phyloP scores from a whole-genome alignment of 768 basidiomycete species.

The Rossbeevera mucosa region DNA sequence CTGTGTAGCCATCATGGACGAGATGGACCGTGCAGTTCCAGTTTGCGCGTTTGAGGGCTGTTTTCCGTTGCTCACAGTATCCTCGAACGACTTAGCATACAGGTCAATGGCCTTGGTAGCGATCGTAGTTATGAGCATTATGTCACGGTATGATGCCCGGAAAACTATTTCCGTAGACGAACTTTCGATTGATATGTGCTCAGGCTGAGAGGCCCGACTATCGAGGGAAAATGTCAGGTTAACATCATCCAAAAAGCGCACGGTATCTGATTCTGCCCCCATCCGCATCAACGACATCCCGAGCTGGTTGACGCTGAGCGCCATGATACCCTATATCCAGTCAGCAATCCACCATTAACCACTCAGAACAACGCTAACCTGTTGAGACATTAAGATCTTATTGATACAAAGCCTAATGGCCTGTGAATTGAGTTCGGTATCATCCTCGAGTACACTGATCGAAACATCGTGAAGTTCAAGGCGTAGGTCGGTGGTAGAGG shows the following conservation, averaged over 20 bases:
- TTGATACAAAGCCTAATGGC: constrained; percentile 83
- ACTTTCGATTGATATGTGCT: constrained; percentile 82
- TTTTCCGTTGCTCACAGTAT: constrained; percentile 3
- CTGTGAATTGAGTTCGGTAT: constrained; percentile 71
- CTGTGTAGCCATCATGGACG: constrained; percentile 4
- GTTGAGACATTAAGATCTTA: constrained; percentile 85
- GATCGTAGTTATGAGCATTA: constrained; percentile 81
- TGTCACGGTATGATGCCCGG: constrained; percentile 93
- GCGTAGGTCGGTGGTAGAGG: constrained; percentile 52
- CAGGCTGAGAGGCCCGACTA: constrained; percentile 62
- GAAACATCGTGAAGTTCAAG: constrained; percentile 89
- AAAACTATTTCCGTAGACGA: constrained; percentile 79
- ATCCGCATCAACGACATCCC: constrained; percentile 94
- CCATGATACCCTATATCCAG: constrained; percentile 64
- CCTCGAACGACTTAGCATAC: constrained; percentile 46
- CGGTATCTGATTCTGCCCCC: constrained; percentile 76
- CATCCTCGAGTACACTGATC: constrained; percentile 82
- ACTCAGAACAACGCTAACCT: constrained; percentile 48
- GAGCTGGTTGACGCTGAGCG: constrained; percentile 71
- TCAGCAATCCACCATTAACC: constrained; percentile 8
- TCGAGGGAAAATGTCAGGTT: constrained; percentile 87
- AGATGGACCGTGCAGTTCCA: background rate
- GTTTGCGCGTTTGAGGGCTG: constrained; percentile 9
- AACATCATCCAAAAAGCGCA: constrained; percentile 90
- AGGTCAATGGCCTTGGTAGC: constrained; percentile 82